phyloP scores from a whole-genome alignment of 768 basidiomycete genomes.

The Asterophora lycoperdoides region DNA sequence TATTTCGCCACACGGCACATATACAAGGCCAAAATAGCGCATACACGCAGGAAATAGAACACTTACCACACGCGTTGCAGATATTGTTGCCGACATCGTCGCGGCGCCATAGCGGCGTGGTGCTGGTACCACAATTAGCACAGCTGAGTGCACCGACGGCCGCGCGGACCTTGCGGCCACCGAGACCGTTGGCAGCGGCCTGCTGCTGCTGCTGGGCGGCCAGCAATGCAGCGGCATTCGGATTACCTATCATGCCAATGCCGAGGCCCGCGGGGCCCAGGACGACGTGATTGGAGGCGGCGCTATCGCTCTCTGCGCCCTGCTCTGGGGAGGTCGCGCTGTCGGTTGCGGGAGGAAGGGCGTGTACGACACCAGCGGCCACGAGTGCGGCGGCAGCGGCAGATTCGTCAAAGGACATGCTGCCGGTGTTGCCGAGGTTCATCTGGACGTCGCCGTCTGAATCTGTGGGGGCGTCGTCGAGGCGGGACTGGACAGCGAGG shows the following conservation, averaged over 20 bases:
- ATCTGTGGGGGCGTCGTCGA: constrained; percentile 21
- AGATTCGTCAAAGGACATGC: constrained; percentile 12
- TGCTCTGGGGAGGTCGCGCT: background rate
- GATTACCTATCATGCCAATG: constrained; percentile 19
- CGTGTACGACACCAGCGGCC: constrained; percentile 17
- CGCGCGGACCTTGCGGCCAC: constrained; percentile 31
- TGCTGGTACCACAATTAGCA: constrained; percentile 85
- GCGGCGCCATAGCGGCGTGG: constrained; percentile 86
- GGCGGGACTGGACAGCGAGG: constrained; percentile 40
- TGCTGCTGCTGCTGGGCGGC: constrained; percentile 14
- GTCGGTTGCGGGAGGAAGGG: background rate
- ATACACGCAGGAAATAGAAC: constrained; percentile 18
- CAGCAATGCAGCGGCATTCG: constrained; percentile 12
- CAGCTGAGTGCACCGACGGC: constrained; percentile 75
- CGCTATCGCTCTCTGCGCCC: background rate
- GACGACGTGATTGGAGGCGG: constrained; percentile 9
- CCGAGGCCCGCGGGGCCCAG: constrained; percentile 17
- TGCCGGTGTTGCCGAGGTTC: constrained; percentile 6
- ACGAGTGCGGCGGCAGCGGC: constrained; percentile 19
- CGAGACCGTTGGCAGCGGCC: constrained; percentile 6
- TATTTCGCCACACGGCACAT: background rate
- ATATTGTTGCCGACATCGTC: constrained; percentile 91
- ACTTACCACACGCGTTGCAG: constrained; percentile 92
- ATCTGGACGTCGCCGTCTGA: constrained; percentile 17
- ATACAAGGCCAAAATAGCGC: background rate